Base-by-base conservation (phyloP, 2,329 filamentous ascomycete species). In the Tolypocladium endophyticum region DNA sequence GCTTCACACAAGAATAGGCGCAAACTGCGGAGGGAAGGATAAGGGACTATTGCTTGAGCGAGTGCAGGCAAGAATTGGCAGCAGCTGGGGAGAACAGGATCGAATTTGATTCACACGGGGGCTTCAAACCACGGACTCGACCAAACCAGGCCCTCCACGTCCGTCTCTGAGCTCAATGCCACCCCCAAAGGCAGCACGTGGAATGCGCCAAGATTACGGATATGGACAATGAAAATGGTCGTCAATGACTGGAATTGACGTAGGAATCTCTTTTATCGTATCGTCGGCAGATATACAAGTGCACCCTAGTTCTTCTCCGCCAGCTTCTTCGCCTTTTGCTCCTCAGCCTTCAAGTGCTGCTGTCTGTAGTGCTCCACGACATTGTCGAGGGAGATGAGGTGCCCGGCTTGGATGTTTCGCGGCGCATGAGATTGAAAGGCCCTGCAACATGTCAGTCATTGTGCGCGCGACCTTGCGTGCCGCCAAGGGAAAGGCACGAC, bases 281-380 rank as follows among this genome's bases (percentile, higher is more conserved):
- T 38, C 25, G 36, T 41, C 5, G 43, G 41, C 36, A 47, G 30
- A 45, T 53, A 14, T 41, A 64, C 71, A 56, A 60, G 56, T 56
- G 62, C 64, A 66, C 61, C 64, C 64, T 70, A 71, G 71, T 76
- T 76, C 61, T 73, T 70, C 54, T 60, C 63, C 18, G 74, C 75
- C 65, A 83, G 63, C 71, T 76, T 81, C 69, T 75, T 74, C 43
- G 73, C 74, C 73, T 85, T 85, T 64, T 78, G 75, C 66, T 80
- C 81, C 71, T 84, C 81, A 61, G 82, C 80, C 60, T 78, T 77
- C 59, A 79, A 66, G 64, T 84, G 77, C 72, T 80, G 72, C 70
- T 81, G 75, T 66, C 74, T 74, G 74, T 82, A 85, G 72, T 85
- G 83, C 68, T 79, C 81, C 20, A 83, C 76, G 35, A 84, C 76